phyloP scores from a whole-genome alignment of 257 asterid species.

The Forsythia viridissima region DNA sequence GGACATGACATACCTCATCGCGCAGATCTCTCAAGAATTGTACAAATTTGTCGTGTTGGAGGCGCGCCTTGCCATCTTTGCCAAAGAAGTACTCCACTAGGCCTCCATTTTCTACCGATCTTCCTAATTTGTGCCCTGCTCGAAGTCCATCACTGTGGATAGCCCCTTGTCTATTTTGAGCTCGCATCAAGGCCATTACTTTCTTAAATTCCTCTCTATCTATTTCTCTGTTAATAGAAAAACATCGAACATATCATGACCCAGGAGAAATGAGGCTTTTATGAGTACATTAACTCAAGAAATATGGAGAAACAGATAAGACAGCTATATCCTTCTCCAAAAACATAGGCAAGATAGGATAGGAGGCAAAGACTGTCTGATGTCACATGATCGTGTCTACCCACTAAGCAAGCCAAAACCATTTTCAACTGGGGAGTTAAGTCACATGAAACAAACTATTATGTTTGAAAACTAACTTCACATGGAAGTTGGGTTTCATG shows the following conservation, averaged over 20 bases:
- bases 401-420: neutral
- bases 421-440: neutral
- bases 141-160: slow-evolving; percentile 71
- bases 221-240: slow-evolving; percentile 52
- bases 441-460: neutral
- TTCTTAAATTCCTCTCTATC: slow-evolving; percentile 79
- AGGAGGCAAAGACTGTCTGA: slow-evolving; percentile 3
- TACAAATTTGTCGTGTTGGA: slow-evolving; percentile 68
- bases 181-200: slow-evolving; percentile 87
- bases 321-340: slow-evolving; percentile 4
- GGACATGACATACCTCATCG: slow-evolving; percentile 61
- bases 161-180: slow-evolving; percentile 87
- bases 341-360: neutral
- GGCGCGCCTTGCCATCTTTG: slow-evolving; percentile 60
- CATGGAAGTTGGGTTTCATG: neutral
- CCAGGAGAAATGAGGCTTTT: slow-evolving; percentile 8
- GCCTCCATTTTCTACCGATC: slow-evolving; percentile 77
- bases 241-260: slow-evolving; percentile 17
- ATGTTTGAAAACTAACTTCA: neutral
- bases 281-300: slow-evolving; percentile 5
- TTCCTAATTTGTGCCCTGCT: slow-evolving; percentile 68
- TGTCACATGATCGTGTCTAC: slow-evolving; percentile 7
- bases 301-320: slow-evolving; percentile 5
- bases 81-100: slow-evolving; percentile 78
- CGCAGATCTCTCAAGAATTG: slow-evolving; percentile 76